phyloP scores from a whole-genome alignment of 192 early-diverging fungal species.

The Backusella westeae region DNA sequence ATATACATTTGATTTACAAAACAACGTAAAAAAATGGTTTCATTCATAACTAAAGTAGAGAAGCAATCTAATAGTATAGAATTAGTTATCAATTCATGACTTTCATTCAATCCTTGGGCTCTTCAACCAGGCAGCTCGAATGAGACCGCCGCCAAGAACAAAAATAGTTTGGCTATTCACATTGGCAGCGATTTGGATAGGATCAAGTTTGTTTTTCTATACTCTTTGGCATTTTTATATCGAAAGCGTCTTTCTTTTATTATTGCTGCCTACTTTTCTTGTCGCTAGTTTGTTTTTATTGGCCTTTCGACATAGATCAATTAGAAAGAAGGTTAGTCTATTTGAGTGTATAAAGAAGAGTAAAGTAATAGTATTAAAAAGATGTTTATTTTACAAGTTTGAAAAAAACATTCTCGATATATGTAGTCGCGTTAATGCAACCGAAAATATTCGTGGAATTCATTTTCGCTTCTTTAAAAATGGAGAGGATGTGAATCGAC shows the following conservation, averaged over 20 bases:
- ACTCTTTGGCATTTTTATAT: background rate
- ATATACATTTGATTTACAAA: conserved; percentile 13
- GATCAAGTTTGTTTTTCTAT: background rate
- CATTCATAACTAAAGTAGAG: background rate
- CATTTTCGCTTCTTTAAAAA: conserved; percentile 25
- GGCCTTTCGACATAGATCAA: background rate
- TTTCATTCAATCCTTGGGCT: conserved; percentile 2
- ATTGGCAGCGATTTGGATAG: background rate
- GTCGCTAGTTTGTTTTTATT: background rate
- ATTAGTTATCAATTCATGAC: background rate
- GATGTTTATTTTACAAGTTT: conserved; percentile 18
- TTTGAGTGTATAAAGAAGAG: background rate
- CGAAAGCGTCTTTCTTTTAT: background rate
- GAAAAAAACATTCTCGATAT: conserved; percentile 22
- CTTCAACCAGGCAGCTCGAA: conserved; percentile 6
- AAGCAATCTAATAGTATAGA: background rate
- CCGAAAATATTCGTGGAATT: conserved; percentile 35
- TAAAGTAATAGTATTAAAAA: background rate
- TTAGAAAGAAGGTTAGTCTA: background rate
- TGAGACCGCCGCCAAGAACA: background rate
- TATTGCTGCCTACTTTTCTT: background rate
- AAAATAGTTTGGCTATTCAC: background rate
- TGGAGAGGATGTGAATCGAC: background rate
- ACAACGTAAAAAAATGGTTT: conserved; percentile 2
- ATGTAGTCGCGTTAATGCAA: conserved; percentile 34